Evolutionary conservation across 345 rosid species (phyloP).

Genomic region (Syzygium grande): DNA sequence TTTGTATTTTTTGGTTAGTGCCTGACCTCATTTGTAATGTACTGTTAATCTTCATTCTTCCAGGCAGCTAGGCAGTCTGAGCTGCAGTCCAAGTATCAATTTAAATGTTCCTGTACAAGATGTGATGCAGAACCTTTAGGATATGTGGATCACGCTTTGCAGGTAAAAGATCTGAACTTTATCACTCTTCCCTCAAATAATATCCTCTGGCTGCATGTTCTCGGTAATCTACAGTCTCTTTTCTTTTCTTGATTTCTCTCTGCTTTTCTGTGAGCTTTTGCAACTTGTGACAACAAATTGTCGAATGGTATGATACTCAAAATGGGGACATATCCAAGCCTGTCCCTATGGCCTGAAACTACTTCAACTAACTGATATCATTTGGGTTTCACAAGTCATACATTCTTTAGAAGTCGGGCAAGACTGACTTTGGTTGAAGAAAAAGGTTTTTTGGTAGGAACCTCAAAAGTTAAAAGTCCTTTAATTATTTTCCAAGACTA

Average conservation of each 20-base stretch:
- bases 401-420: not conserved
- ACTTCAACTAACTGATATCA: not conserved
- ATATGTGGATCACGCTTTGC: slow-evolving; percentile 52
- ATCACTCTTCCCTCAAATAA: not conserved
- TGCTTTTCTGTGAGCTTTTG: not conserved
- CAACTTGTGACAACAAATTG: not conserved
- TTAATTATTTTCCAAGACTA: not conserved
- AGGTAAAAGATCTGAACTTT: slow-evolving; percentile 25
- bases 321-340: not conserved
- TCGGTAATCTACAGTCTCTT: not conserved
- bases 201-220: not conserved
- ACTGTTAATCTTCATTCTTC: not conserved
- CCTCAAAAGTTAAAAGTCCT: not conserved
- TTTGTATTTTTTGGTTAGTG: not conserved
- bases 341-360: not conserved
- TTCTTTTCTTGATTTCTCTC: not conserved
- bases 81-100: slow-evolving; percentile 59
- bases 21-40: not conserved
- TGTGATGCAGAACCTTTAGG: slow-evolving; percentile 41
- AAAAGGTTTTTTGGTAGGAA: not conserved
- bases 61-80: slow-evolving; percentile 63
- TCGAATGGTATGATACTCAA: not conserved
- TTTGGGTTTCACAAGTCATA: not conserved
- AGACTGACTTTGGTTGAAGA: not conserved
- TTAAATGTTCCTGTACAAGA: slow-evolving; percentile 55